These are phyloP conservation scores for Chytriomyces hyalinus DNA, from an alignment of 192 early-diverging fungal genomes.

Conservation along the genomic window DNA sequence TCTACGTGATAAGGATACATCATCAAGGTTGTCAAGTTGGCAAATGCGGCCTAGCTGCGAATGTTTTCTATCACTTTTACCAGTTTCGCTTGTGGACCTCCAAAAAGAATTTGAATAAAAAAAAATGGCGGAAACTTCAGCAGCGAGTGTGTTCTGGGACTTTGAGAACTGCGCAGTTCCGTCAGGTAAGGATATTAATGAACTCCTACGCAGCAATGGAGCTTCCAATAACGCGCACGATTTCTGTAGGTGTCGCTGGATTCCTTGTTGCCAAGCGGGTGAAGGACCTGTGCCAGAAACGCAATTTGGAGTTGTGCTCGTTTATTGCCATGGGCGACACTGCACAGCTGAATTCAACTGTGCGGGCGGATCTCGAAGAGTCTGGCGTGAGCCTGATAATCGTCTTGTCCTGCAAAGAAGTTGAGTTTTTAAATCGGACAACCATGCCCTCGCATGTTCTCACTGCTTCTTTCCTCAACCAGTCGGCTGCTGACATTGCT, in stretches of 20 bases:
- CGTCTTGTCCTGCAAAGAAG: conserved; percentile 7
- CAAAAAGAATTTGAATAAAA: too few species aligned
- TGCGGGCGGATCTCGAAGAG: conserved; percentile 8
- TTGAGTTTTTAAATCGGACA: background rate
- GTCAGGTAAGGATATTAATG: background rate
- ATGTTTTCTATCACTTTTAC: too few species aligned
- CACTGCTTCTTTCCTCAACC: background rate
- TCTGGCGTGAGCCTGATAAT: conserved; percentile 7
- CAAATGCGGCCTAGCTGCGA: too few species aligned
- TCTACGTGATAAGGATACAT: too few species aligned
- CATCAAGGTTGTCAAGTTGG: too few species aligned
- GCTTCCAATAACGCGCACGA: background rate
- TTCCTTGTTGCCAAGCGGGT: conserved; percentile 7
- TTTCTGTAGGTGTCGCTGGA: background rate
- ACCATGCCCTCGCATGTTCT: background rate
- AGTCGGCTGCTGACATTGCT: conserved; percentile 19
- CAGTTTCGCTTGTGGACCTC: too few species aligned
- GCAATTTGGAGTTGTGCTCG: background rate
- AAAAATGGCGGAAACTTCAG: too few species aligned
- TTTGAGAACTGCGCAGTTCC: conserved; percentile 19
- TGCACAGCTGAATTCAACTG: background rate
- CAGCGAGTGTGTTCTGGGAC: conserved; percentile 22
- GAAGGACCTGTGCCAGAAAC: conserved; percentile 4
- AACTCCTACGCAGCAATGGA: background rate
- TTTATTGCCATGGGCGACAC: background rate